Percentiles rank a stretch among this genome's conserved stretches.
Conservation (phyloP, 768 basidiomycete genomes). For the Lentinus brumalis region DNA sequence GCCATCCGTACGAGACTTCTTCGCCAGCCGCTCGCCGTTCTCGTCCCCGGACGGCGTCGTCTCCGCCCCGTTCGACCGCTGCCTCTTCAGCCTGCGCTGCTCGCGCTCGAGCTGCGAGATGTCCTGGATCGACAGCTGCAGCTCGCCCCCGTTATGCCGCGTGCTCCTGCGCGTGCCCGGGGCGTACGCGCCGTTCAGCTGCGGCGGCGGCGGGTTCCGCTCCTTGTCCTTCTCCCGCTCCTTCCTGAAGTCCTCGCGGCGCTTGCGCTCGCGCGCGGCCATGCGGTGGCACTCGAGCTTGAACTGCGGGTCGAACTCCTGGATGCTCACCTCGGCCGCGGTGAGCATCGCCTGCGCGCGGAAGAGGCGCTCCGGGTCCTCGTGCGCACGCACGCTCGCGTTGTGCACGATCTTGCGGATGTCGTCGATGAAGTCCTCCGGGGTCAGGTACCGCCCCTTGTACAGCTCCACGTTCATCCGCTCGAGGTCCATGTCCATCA, state of each 20-base stretch:
- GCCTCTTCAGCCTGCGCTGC: constrained; percentile 71
- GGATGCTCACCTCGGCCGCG: constrained; percentile 81
- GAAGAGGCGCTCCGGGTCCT: constrained; percentile 75
- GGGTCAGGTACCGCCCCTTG: constrained; percentile 83
- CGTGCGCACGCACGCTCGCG: constrained; percentile 52
- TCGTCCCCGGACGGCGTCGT: constrained; percentile 58
- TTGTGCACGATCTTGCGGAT: constrained; percentile 82
- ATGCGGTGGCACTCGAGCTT: constrained; percentile 84
- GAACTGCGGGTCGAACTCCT: constrained; percentile 82
- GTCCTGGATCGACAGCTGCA: constrained; percentile 74
- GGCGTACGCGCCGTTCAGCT: constrained; percentile 36
- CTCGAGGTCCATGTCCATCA: constrained; percentile 91
- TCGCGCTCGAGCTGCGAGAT: constrained; percentile 72
- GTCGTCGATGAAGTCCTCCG: constrained; percentile 84
- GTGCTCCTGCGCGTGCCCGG: constrained; percentile 70
- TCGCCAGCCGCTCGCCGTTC: constrained; percentile 50
- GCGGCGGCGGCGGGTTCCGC: constrained; percentile 15
- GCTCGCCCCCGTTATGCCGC: constrained; percentile 69
- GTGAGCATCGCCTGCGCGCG: constrained; percentile 90
- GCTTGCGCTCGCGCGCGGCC: constrained; percentile 72
- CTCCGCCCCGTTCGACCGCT: constrained; percentile 58
- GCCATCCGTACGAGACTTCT: constrained; percentile 40
- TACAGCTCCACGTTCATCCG: constrained; percentile 86
- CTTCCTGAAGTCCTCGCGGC: constrained; percentile 51
- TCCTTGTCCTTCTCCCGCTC: constrained; percentile 37